Base-by-base conservation (phyloP, 164 flowering plant genomes). In the Kalanchoe fedtschenkoi region DNA sequence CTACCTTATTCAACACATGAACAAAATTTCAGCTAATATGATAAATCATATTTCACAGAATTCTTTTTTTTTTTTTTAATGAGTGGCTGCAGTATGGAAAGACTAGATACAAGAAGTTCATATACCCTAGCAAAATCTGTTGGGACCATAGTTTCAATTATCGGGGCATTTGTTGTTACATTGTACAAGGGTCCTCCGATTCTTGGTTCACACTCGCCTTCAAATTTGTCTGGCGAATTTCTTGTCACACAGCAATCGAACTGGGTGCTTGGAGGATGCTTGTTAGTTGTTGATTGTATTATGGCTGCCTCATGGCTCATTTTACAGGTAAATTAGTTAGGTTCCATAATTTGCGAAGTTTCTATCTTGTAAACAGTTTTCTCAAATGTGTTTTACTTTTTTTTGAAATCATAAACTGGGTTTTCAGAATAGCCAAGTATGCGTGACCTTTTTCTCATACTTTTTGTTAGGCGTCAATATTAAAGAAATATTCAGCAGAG, bases 401-500 rank as follows among this genome's bases (percentile, higher is more conserved):
- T 13, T 15, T 13, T 42, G 15, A 8, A 15, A 39, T 39, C 43
- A 39, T 39, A 42, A 13, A 14, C 34, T 29, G 60, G 34, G 17
- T 56, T n/a, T 9, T 15, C 1, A n/a, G 6, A 56, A n/a, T 44
- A 19, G 26, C 11, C n/a, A 29, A 29, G 8, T 34, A 44, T 44
- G n/a, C 6, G 2, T 22, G 6, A 53, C 57, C n/a, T n/a, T 32
- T 9, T 30, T 9, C 29, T 14, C 22, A 15, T 9, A 13, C 24
- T 56, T 5, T 51, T 16, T 51, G 24, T 51, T 32, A 51, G 88
- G 83, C 84, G 14, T 57, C 44, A 34, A 66, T 85, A 60, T 75
- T 85, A 0, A 75, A 67, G 80, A 75, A 70, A 53, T 82, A 76
- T 55, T 78, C 85, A 26, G 80, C 80, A 41, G 84, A 74, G 77